Evolutionary conservation across 2,329 filamentous ascomycete species (phyloP).

Genomic region (Periglandula ipomoeae): DNA sequence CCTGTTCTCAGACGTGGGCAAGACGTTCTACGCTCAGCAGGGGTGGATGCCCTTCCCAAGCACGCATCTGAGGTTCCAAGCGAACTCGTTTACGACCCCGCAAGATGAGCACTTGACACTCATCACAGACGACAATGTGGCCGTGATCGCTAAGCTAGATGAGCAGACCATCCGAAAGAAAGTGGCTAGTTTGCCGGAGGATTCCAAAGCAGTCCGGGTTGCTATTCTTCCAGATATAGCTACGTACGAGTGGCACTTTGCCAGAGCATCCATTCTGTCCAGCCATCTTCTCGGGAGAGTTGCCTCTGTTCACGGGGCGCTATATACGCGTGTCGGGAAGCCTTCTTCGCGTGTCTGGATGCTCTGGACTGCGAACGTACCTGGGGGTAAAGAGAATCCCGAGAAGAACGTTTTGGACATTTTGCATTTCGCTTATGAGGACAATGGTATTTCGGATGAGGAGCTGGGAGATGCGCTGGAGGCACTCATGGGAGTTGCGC

Average conservation of each 20-base stretch:
- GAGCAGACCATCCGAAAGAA: slow-evolving; percentile 49
- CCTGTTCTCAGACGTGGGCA: slow-evolving; percentile 80
- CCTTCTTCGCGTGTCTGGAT: slow-evolving; percentile 58
- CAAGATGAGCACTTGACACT: slow-evolving; percentile 19
- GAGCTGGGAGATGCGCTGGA: slow-evolving; percentile 45
- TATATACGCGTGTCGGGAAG: slow-evolving; percentile 41
- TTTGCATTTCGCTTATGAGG: slow-evolving; percentile 59
- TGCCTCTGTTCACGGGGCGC: slow-evolving; percentile 60
- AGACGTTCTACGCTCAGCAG: slow-evolving; percentile 65
- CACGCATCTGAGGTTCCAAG: slow-evolving; percentile 56
- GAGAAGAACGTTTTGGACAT: slow-evolving; percentile 61
- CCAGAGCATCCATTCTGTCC: slow-evolving; percentile 71
- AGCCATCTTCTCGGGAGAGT: slow-evolving; percentile 47
- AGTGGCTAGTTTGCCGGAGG: slow-evolving; percentile 26
- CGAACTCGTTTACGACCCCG: slow-evolving; percentile 16
- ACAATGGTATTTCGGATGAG: slow-evolving; percentile 27
- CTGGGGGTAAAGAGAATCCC: slow-evolving; percentile 40
- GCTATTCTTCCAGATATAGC: slow-evolving; percentile 23
- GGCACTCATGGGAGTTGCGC: slow-evolving; percentile 57
- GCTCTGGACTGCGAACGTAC: slow-evolving; percentile 61
- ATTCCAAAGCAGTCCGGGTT: slow-evolving; percentile 20
- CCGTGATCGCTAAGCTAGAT: slow-evolving; percentile 53
- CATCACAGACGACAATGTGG: slow-evolving; percentile 52
- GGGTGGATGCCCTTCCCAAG: slow-evolving; percentile 73
- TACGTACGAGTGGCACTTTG: slow-evolving; percentile 50